A percentile compares a stretch with the other conserved stretches of the same genome.
Evolutionary conservation across 2,329 filamentous ascomycete species (phyloP).

Genomic region (Trichoderma asperellum): DNA sequence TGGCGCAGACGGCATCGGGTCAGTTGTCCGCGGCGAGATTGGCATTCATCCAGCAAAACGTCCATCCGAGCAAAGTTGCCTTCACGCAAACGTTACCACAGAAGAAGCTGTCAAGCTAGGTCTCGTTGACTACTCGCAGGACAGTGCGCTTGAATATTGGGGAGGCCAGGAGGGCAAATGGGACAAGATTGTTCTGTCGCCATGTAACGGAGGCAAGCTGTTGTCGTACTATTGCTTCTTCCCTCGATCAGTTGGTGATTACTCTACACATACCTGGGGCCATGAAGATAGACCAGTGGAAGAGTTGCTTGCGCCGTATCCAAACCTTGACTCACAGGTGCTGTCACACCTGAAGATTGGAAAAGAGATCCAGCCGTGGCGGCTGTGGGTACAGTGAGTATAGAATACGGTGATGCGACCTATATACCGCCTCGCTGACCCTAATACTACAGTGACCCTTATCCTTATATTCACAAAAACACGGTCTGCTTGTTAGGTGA

Average conservation of each 20-base stretch:
- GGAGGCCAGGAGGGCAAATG: conserved; percentile 65
- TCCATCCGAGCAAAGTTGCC: conserved; percentile 63
- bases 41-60: conserved; percentile 64
- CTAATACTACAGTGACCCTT: conserved; percentile 48
- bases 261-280: conserved; percentile 63
- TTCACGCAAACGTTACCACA: conserved; percentile 67
- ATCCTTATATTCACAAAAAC: conserved; percentile 58
- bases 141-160: conserved; percentile 71
- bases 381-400: conserved; percentile 60
- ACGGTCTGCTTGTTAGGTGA: conserved; percentile 65
- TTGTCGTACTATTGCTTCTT: conserved; percentile 75
- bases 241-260: conserved; percentile 59
- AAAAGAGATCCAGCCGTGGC: conserved; percentile 66
- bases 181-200: conserved; percentile 73
- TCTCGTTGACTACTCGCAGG: conserved; percentile 63
- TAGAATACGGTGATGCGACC: background rate
- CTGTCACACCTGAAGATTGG: conserved; percentile 61
- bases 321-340: conserved; percentile 62
- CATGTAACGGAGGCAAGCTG: conserved; percentile 67
- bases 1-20: conserved; percentile 70
- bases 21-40: conserved; percentile 63
- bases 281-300: conserved; percentile 56
- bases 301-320: conserved; percentile 64
- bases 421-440: background rate
- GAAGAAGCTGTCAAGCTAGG: conserved; percentile 63